Evolutionary conservation across 805 yeast genomes (phyloP).

Genomic region (Candida pseudofarinosa): DNA sequence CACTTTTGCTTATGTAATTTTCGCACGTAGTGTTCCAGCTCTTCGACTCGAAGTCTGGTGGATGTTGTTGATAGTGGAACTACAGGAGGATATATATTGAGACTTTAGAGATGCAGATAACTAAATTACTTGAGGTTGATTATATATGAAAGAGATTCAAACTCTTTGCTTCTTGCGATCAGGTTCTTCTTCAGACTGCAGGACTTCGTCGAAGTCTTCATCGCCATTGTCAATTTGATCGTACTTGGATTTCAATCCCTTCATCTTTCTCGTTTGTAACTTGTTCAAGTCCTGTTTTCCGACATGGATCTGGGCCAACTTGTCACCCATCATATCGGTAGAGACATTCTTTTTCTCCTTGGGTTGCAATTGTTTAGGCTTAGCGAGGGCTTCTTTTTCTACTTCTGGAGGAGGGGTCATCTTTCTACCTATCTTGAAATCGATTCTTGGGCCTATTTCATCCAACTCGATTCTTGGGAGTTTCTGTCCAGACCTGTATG

Average conservation of each 20-base stretch:
- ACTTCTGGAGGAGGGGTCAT: constrained; percentile 79
- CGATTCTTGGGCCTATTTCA: constrained; percentile 94
- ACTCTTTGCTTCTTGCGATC: constrained; percentile 31
- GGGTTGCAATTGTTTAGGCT: constrained; percentile 76
- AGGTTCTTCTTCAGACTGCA: constrained; percentile 19
- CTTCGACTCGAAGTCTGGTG: neutral
- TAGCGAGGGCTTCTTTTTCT: constrained; percentile 82
- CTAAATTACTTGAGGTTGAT: neutral
- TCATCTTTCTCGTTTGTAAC: constrained; percentile 97
- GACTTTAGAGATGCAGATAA: neutral
- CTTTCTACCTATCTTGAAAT: constrained; percentile 86
- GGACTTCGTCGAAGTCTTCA: constrained; percentile 34
- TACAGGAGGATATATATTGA: neutral
- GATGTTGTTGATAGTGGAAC: neutral
- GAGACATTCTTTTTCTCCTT: constrained; percentile 86
- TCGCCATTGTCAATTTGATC: constrained; percentile 68
- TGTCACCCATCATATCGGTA: constrained; percentile 89
- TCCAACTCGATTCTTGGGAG: constrained; percentile 91
- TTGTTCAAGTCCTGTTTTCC: constrained; percentile 90
- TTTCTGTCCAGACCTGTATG: constrained; percentile 79
- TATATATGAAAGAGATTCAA: constrained; percentile 4
- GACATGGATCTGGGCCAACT: constrained; percentile 92
- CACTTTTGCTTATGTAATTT: constrained; percentile 1
- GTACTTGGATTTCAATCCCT: constrained; percentile 85
- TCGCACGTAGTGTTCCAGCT: neutral